Evolutionary conservation across 2,329 filamentous ascomycete species (phyloP).

Genomic region (Pseudocercospora macadamiae): DNA sequence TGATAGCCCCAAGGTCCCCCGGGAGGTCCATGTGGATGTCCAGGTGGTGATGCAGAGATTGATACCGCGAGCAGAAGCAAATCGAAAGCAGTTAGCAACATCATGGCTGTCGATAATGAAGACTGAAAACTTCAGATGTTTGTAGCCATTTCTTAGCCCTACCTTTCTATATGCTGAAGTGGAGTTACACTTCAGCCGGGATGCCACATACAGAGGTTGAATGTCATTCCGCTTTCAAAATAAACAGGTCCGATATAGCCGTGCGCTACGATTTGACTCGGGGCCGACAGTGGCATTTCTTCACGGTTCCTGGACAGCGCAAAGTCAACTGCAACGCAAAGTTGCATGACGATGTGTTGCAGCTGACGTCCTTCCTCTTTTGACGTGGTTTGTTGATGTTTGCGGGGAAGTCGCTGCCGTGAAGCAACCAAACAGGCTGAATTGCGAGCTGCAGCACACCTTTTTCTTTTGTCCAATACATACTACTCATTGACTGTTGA

Average conservation of each 20-base stretch:
- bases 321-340: background rate
- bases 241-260: background rate
- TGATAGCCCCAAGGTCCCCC: background rate
- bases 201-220: background rate
- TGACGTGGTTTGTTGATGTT: background rate
- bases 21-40: background rate
- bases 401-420: background rate
- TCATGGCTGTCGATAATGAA: no score
- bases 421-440: constrained; percentile 4
- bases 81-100: background rate
- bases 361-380: constrained; percentile 6
- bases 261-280: background rate
- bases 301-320: background rate
- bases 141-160: background rate
- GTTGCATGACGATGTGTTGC: constrained; percentile 5
- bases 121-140: no score
- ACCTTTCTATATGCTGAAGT: background rate
- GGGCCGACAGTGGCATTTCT: no score
- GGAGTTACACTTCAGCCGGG: background rate
- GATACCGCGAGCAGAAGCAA: background rate
- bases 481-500: no score
- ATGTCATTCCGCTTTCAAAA: background rate
- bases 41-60: background rate
- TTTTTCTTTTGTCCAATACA: constrained; percentile 4
- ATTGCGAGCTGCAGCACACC: background rate